Base-by-base conservation (phyloP, 208 protist species). In the Wallacemonas sp. region DNA sequence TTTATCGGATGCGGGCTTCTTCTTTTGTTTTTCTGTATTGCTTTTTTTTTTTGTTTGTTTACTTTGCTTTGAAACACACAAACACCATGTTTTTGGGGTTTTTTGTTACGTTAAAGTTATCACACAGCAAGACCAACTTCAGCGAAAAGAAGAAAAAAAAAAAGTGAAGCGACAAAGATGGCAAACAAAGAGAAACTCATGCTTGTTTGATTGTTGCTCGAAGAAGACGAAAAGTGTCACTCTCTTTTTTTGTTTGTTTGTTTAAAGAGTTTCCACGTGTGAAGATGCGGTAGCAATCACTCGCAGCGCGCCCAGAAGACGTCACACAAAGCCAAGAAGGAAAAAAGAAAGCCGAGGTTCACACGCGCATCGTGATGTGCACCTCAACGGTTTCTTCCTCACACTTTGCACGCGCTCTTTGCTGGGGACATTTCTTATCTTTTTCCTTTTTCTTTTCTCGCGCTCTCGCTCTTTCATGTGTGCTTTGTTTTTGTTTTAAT, bases 401-500 rank as follows among this genome's bases (percentile, higher is more conserved):
- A 41, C 36, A 41, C 36, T 7, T 41, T 14, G 0, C 36, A 41
- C 36, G 7, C 44, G 31, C 14, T 54, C 16, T 46, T 57, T 25
- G 33, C 28, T 49, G 46, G 38, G 38, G 25, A 7, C n/a, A n/a
- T n/a, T n/a, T n/a, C n/a, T n/a, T n/a, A n/a, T n/a, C n/a, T n/a
- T n/a, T 41, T 33, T 22, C 36, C 46, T 45, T 49, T 64, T 49
- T 61, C 65, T 45, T 44, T 1, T 23, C 18, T 32, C 52, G 1
- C 28, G 26, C 4, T 0, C 2, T 45, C 49, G 18, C 20, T 5
- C 55, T 64, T 70, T 28, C 44, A 36, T 23, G 10, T 62, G 28
- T 70, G 38, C 44, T 0, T 20, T 65, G 18, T 67, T n/a, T 25
- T 42, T 68, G 36, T 57, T 57, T 48, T 32, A 61, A 33, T 25